These are phyloP conservation scores for Candida lessepsii DNA, from an alignment of 805 yeast species.

Conservation along the genomic window DNA sequence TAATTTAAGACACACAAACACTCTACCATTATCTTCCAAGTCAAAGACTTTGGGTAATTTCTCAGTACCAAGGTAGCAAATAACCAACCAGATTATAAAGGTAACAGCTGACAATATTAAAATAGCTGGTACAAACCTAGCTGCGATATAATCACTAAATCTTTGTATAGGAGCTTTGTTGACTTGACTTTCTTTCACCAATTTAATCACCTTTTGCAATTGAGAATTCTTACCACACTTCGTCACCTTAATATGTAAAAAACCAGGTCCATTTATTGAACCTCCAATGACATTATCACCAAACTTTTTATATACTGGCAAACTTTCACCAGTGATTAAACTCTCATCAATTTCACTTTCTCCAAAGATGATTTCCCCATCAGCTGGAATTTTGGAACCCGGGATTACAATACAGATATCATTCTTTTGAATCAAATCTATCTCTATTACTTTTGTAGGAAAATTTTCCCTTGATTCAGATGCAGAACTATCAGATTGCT, in stretches of 20 bases:
- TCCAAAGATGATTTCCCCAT: constrained; percentile 79
- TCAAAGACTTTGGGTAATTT: constrained; percentile 49
- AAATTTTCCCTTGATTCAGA: constrained; percentile 19
- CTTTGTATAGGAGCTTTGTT: constrained; percentile 88
- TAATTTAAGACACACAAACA: constrained; percentile 68
- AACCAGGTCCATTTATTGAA: constrained; percentile 78
- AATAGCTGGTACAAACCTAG: constrained; percentile 80
- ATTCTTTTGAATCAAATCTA: constrained; percentile 72
- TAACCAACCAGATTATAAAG: constrained; percentile 44
- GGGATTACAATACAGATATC: constrained; percentile 81
- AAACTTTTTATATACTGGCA: constrained; percentile 61
- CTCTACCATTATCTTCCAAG: constrained; percentile 49
- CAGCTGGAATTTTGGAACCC: constrained; percentile 89
- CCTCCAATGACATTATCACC: constrained; percentile 84
- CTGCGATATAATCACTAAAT: constrained; percentile 80
- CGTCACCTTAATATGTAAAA: constrained; percentile 64
- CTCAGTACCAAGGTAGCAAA: constrained; percentile 23
- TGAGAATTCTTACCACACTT: constrained; percentile 82
- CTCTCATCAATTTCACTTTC: constrained; percentile 86
- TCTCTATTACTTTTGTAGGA: constrained; percentile 52
- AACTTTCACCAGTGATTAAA: constrained; percentile 85
- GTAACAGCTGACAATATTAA: constrained; percentile 62
- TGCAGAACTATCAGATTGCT: too few species aligned
- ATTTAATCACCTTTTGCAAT: constrained; percentile 77
- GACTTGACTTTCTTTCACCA: constrained; percentile 88